phyloP scores from a whole-genome alignment of 2,329 filamentous ascomycete genomes.

The Xylaria digitata region DNA sequence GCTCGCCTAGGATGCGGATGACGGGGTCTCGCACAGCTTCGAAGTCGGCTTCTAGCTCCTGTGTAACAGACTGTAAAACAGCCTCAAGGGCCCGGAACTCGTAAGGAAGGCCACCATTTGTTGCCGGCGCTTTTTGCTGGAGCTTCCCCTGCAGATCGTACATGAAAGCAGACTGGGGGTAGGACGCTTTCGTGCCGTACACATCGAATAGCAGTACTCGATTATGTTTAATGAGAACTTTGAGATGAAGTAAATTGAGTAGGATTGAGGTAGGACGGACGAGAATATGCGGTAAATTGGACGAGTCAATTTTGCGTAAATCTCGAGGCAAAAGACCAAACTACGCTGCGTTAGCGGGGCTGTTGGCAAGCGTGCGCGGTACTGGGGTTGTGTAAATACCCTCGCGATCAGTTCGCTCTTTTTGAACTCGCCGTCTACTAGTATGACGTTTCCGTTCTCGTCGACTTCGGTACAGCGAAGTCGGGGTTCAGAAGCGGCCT shows the following conservation, averaged over 20 bases:
- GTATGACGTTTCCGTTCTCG: constrained; percentile 87
- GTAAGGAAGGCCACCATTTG: constrained; percentile 81
- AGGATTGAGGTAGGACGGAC: constrained; percentile 93
- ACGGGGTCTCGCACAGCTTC: constrained; percentile 94
- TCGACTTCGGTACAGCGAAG: constrained; percentile 96
- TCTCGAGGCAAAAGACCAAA: constrained; percentile 94
- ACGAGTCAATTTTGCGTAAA: constrained; percentile 96
- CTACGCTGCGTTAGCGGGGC: constrained; percentile 56
- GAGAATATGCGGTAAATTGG: constrained; percentile 92
- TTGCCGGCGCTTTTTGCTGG: constrained; percentile 76
- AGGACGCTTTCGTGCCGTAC: constrained; percentile 93
- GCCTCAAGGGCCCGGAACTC: constrained; percentile 97
- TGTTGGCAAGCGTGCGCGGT: constrained; percentile 2
- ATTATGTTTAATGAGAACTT: constrained; percentile 94
- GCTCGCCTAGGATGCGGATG: constrained; percentile 84
- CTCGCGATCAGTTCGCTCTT: constrained; percentile 97
- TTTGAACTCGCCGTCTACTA: constrained; percentile 95
- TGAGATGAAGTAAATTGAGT: constrained; percentile 94
- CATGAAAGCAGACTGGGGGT: constrained; percentile 96
- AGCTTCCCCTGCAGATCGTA: constrained; percentile 95
- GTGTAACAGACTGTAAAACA: constrained; percentile 92
- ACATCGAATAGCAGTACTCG: constrained; percentile 95
- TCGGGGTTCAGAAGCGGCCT: constrained; percentile 84
- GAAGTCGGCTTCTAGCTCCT: constrained; percentile 92
- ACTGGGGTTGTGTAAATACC: constrained; percentile 60